These are phyloP conservation scores for Annona cherimola DNA, from an alignment of 164 flowering plant genomes.

Conservation along the genomic window DNA sequence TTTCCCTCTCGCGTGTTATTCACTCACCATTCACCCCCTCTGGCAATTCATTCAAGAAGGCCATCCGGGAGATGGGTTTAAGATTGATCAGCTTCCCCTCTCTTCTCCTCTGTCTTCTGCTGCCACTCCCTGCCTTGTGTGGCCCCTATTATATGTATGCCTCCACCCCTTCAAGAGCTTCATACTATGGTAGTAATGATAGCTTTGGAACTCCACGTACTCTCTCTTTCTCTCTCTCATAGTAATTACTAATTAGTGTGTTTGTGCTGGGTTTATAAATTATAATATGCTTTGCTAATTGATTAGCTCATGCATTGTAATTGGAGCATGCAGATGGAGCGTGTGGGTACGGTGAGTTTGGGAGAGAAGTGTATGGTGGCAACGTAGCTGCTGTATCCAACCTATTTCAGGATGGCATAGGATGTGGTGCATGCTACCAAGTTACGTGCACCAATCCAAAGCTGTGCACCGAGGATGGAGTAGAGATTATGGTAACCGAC, in stretches of 20 bases:
- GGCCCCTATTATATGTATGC: slow-evolving; percentile 22
- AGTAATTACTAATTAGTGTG: no score
- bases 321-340: slow-evolving; percentile 54
- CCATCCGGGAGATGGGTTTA: slow-evolving; percentile 10
- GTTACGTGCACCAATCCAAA: slow-evolving; percentile 61
- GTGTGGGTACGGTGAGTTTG: slow-evolving; percentile 83
- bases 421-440: slow-evolving; percentile 92
- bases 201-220: slow-evolving; percentile 75
- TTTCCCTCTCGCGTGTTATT: no score
- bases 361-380: slow-evolving; percentile 60
- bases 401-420: slow-evolving; percentile 64
- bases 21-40: no score
- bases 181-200: slow-evolving; percentile 80
- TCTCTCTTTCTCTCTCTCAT: slow-evolving; percentile 15
- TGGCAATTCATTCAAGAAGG: no score
- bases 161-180: slow-evolving; percentile 53
- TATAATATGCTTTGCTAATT: no score
- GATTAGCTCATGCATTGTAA: no score
- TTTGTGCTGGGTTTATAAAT: no score
- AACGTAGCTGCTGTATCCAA: slow-evolving; percentile 54
- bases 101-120: slow-evolving; percentile 19
- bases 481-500: slow-evolving; percentile 64
- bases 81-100: background rate
- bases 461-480: slow-evolving; percentile 56
- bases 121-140: slow-evolving; percentile 40